Percentiles rank a stretch among this genome's conserved stretches.
These are phyloP conservation scores for Cetraspora pellucida DNA, from an alignment of 192 early-diverging fungal genomes.

Conservation along the genomic window DNA sequence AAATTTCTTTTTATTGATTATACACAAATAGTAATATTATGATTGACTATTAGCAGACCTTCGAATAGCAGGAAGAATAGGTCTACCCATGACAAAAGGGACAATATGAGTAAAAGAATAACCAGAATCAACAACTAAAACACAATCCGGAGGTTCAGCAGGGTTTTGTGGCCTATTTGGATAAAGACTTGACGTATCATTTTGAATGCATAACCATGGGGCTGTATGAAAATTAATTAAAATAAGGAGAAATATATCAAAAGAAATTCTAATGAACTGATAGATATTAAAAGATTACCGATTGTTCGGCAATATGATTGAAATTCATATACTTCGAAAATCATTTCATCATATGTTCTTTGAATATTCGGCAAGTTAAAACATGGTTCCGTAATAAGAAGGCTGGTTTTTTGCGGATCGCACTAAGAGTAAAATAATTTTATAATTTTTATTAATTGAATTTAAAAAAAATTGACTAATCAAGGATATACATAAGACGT, in stretches of 20 bases:
- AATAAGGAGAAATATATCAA: neutral
- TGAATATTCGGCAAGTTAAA: constrained; percentile 79
- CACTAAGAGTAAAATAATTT: constrained; percentile 42
- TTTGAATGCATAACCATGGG: constrained; percentile 56
- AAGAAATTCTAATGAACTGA: neutral
- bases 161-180: constrained; percentile 37
- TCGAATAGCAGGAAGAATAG: constrained; percentile 58
- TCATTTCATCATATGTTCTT: constrained; percentile 74
- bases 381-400: constrained; percentile 77
- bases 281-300: constrained; percentile 29
- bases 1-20: neutral
- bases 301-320: constrained; percentile 47
- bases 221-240: constrained; percentile 29
- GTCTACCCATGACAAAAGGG: constrained; percentile 62
- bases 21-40: neutral
- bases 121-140: constrained; percentile 76
- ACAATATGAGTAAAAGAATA: constrained; percentile 82
- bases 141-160: constrained; percentile 57
- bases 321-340: constrained; percentile 88
- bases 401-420: constrained; percentile 58
- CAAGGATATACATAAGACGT: constrained; percentile 5
- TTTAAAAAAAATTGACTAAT: neutral
- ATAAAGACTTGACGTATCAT: constrained; percentile 51
- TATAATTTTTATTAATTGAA: neutral
- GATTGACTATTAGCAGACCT: constrained; percentile 37